Evolutionary conservation across 805 yeast species (phyloP), one percentile per base, ranked within the genome.

Genomic region (Cyberlindnera amylophila): DNA sequence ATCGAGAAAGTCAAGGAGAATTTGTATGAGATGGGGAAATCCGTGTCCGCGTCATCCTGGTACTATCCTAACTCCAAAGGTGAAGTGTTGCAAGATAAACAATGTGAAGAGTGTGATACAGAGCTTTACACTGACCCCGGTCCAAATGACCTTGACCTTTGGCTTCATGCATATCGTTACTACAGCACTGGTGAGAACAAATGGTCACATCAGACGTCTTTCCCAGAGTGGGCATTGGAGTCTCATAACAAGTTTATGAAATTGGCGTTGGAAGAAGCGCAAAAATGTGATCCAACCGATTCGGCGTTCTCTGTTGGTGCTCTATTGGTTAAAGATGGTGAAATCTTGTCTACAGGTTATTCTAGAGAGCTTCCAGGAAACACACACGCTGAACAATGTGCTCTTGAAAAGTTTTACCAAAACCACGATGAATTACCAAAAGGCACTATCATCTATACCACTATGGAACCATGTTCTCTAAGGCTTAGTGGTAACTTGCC

Each of bases 371-470:
- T 90, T 2, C 86, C 83, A 15, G 99, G 98, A 0, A 93, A 91
- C 62, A 91, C 99, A 0, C 99, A 91, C 61, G 99, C 99, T 4
- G 99, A 93, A 57, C 96, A 93, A 60, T 84, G 95, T 67, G 96
- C 96, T 0, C 59, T 93, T 43, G 84, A 81, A 26, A 93, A 93
- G 62, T 83, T 81, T 52, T 77, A 70, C 43, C 52, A 57, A 6
- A 53, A 63, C 30, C 59, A 41, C 45, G 53, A 63, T 34, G 46
- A 45, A 5, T 69, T 88, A 3, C 96, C 96, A 1, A 58, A 54
- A 8, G 96, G 96, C 0, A 78, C 93, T 0, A 86, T 85, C 30
- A 62, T 93, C 11, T 93, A 86, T 62, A 91, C 98, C 0, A 88
- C 97, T 0, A 93, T 93, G 98, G 99, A 93, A 58, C 99, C 99